These are phyloP conservation scores for Pelargonium australe DNA, from an alignment of 441 rosid species.

Conservation along the genomic window DNA sequence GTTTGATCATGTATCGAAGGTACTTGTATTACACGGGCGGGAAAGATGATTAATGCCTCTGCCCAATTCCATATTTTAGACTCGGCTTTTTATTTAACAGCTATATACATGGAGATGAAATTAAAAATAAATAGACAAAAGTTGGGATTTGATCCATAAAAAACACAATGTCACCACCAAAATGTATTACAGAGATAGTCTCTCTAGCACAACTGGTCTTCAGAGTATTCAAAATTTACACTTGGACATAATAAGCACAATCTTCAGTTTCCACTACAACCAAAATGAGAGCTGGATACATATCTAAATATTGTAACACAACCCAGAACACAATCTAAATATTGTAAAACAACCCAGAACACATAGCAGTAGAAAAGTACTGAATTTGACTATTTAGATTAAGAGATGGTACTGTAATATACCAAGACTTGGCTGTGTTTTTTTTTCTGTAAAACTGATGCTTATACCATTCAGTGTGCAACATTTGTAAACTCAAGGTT, in stretches of 20 bases:
- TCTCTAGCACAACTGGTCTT: not conserved
- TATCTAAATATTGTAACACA: not conserved
- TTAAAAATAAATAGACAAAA: too few relatives aligned
- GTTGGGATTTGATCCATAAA: too few relatives aligned
- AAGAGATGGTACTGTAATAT: too few relatives aligned
- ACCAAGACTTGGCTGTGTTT: not conserved
- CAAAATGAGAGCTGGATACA: too few relatives aligned
- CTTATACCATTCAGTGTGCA: not conserved
- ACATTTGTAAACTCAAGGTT: not conserved
- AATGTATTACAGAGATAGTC: not conserved
- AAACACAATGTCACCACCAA: too few relatives aligned
- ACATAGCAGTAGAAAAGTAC: not conserved
- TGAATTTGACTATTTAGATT: not conserved
- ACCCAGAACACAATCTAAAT: not conserved
- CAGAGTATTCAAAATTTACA: not conserved
- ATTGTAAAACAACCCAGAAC: too few relatives aligned
- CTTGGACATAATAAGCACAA: not conserved
- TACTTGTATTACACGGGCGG: slow-evolving; percentile 17
- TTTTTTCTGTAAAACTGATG: too few relatives aligned
- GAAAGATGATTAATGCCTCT: not conserved
- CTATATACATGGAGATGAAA: too few relatives aligned
- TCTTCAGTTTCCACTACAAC: not conserved
- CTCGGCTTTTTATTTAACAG: too few relatives aligned
- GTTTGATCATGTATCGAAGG: slow-evolving; percentile 90
- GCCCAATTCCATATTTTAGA: not conserved